Percentiles rank a stretch among this genome's conserved stretches.
phyloP scores from a whole-genome alignment of 106 monocot species.

The Acanthochlamys bracteata region DNA sequence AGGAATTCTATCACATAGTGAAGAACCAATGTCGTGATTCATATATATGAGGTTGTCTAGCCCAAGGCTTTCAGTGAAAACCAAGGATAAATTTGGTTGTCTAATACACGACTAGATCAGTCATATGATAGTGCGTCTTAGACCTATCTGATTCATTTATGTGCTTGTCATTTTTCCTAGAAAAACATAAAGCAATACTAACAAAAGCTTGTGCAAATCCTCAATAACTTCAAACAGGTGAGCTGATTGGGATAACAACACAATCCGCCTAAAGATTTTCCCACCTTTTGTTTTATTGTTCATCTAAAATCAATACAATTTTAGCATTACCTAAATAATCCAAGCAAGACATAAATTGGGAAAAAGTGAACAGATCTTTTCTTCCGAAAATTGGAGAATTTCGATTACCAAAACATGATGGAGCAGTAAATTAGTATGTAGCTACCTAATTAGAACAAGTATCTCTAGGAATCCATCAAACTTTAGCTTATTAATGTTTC shows the following conservation, averaged over 20 bases:
- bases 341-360: not conserved
- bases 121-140: not conserved
- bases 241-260: too few relatives aligned
- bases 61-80: not conserved
- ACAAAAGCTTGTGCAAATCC: too few relatives aligned
- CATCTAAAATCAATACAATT: too few relatives aligned
- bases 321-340: not conserved
- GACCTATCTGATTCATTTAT: too few relatives aligned
- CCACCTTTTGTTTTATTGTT: too few relatives aligned
- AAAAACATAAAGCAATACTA: too few relatives aligned
- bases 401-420: not conserved
- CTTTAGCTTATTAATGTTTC: too few relatives aligned
- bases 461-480: not conserved
- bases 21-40: not conserved
- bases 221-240: too few relatives aligned
- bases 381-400: not conserved
- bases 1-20: not conserved
- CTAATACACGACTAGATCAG: not conserved
- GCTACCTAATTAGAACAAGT: not conserved
- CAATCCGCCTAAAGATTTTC: too few relatives aligned
- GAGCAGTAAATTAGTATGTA: not conserved
- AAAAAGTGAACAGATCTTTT: not conserved
- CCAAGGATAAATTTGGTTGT: not conserved
- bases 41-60: not conserved
- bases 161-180: too few relatives aligned